Evolutionary conservation across 441 rosid genomes (phyloP).

Genomic region (Pelargonium australe): DNA sequence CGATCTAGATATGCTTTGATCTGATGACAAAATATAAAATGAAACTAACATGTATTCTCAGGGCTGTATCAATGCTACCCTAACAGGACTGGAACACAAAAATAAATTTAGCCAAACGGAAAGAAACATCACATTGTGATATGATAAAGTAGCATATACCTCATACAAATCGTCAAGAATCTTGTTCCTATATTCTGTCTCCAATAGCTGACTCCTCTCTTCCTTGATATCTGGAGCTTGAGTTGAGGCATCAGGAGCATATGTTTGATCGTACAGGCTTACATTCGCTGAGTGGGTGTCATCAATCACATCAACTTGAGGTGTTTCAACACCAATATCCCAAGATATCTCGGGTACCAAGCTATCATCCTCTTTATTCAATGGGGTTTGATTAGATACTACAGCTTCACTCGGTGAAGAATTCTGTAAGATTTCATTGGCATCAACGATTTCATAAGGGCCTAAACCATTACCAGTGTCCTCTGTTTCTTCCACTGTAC

Average conservation of each 20-base stretch:
- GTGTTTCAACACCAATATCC: constrained; percentile 88
- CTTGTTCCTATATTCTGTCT: constrained; percentile 81
- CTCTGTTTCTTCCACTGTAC: constrained; percentile 70
- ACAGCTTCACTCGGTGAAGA: constrained; percentile 35
- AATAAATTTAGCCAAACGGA: background rate
- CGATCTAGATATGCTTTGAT: constrained; percentile 12
- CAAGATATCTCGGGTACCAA: constrained; percentile 55
- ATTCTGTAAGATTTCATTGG: constrained; percentile 56
- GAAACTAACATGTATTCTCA: constrained; percentile 2
- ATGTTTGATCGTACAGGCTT: constrained; percentile 36
- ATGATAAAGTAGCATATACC: constrained; percentile 34
- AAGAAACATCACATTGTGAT: constrained; percentile 5
- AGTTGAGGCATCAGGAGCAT: constrained; percentile 31
- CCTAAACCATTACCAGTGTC: constrained; percentile 75
- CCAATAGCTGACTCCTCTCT: constrained; percentile 80
- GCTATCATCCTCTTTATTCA: constrained; percentile 34
- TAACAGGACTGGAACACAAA: constrained; percentile 10
- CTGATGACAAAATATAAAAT: constrained; percentile 9
- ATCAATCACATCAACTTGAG: constrained; percentile 60
- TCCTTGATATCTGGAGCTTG: constrained; percentile 37
- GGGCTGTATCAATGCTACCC: constrained; percentile 4
- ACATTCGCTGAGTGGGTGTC: constrained; percentile 35
- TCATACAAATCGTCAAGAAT: constrained; percentile 89
- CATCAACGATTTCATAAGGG: constrained; percentile 81
- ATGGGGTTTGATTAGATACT: constrained; percentile 31